These are phyloP conservation scores for Cenchrus purpureus DNA, from an alignment of 176 grass and related monocot genomes.

Conservation along the genomic window DNA sequence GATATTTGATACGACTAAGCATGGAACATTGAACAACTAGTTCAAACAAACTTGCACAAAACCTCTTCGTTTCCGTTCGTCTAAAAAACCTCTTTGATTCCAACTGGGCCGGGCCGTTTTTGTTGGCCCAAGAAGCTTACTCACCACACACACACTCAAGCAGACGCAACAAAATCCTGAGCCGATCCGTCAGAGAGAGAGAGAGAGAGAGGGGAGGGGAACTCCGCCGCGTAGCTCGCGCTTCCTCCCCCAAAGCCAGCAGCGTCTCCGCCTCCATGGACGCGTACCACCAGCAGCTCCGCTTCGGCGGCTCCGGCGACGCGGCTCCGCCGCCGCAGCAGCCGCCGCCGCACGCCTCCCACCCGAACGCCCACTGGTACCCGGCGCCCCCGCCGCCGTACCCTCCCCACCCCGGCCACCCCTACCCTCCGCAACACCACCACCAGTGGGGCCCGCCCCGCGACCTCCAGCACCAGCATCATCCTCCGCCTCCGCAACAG, in stretches of 20 bases:
- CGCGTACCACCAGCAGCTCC: conserved; percentile 48
- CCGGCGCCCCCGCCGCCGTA: conserved; percentile 32
- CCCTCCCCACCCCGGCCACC: conserved; percentile 38
- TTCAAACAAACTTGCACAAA: background rate
- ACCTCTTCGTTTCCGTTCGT: background rate
- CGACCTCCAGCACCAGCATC: conserved; percentile 47
- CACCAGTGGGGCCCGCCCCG: conserved; percentile 64
- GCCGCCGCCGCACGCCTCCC: conserved; percentile 13
- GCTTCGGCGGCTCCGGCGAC: conserved; percentile 52
- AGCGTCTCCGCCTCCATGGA: conserved; percentile 51
- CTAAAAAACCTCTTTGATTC: background rate
- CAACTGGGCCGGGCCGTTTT: background rate
- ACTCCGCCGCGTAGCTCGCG: background rate
- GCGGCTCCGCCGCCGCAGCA: conserved; percentile 20
- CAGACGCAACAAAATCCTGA: background rate
- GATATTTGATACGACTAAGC: too few species aligned
- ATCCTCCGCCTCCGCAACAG: conserved; percentile 24
- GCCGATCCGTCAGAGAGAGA: background rate
- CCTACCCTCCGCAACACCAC: conserved; percentile 52
- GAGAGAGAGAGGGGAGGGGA: background rate
- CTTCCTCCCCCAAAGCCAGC: background rate
- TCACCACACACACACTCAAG: background rate
- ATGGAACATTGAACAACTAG: background rate
- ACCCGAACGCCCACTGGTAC: conserved; percentile 48
- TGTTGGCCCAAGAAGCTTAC: background rate